These are phyloP conservation scores for Hygrophila difformis DNA, from an alignment of 257 asterid genomes.

Conservation along the genomic window DNA sequence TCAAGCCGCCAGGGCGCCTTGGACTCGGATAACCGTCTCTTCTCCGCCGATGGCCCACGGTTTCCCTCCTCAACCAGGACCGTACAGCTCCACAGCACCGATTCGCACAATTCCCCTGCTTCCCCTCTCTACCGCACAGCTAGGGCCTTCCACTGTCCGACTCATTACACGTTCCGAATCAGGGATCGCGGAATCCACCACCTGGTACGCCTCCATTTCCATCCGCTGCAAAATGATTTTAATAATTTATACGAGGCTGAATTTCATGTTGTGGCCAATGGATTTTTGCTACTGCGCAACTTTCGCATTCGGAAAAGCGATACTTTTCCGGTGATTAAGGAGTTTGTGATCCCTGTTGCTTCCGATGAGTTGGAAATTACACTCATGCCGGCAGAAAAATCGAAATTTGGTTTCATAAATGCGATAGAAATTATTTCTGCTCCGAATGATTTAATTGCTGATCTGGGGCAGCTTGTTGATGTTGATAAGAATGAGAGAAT, in stretches of 20 bases:
- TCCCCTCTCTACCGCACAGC: constrained; percentile 62
- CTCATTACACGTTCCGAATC: constrained; percentile 47
- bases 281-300: constrained; percentile 43
- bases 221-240: constrained; percentile 14
- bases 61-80: constrained; percentile 35
- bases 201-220: constrained; percentile 77
- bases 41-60: constrained; percentile 41
- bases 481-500: constrained; percentile 38
- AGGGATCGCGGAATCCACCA: constrained; percentile 52
- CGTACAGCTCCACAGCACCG: constrained; percentile 20
- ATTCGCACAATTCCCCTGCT: constrained; percentile 17
- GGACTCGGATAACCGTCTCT: constrained; percentile 57
- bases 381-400: constrained; percentile 40
- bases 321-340: constrained; percentile 41
- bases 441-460: constrained; percentile 67
- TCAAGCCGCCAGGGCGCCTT: constrained; percentile 29
- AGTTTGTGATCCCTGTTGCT: constrained; percentile 49
- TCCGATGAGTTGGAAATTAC: constrained; percentile 40
- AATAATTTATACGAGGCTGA: constrained; percentile 32
- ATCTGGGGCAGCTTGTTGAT: constrained; percentile 48
- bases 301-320: constrained; percentile 26
- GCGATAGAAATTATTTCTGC: constrained; percentile 88
- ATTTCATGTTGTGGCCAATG: constrained; percentile 80
- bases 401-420: constrained; percentile 56
- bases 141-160: constrained; percentile 55